A percentile compares a stretch with the other conserved stretches of the same genome.
Conservation (phyloP, 306 rosid genomes). For the Lathyrus aphaca region DNA sequence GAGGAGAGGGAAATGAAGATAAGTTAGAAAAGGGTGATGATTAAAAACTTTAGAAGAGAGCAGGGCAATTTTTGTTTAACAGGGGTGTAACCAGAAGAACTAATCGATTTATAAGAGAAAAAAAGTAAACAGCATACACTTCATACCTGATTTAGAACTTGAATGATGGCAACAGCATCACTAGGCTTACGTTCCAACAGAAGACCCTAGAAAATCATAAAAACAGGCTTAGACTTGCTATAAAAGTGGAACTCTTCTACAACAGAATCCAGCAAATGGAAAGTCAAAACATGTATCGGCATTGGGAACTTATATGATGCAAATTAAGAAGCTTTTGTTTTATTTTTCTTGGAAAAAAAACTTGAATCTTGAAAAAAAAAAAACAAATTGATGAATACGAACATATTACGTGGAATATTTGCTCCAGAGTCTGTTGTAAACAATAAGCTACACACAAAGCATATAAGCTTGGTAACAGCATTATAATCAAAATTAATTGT, state of each 20-base stretch:
- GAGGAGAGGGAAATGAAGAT: too few species aligned
- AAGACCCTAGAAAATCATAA: constrained; percentile 58
- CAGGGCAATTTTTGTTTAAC: too few species aligned
- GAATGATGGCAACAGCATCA: constrained; percentile 72
- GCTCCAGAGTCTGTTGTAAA: constrained; percentile 11
- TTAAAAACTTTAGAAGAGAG: too few species aligned
- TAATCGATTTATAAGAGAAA: not conserved
- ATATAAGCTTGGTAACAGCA: constrained; percentile 10
- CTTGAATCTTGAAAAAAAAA: constrained; percentile 2
- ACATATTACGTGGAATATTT: constrained; percentile 1
- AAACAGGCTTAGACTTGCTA: constrained; percentile 16
- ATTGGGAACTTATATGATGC: constrained; percentile 28
- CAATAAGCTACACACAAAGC: constrained; percentile 16
- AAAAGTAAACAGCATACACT: constrained; percentile 45
- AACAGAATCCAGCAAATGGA: constrained; percentile 23
- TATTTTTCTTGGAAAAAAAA: not conserved
- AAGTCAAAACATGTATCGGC: not conserved
- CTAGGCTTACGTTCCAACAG: constrained; percentile 72
- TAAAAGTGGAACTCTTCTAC: constrained; percentile 6
- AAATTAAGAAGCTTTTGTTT: constrained; percentile 4
- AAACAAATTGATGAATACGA: not conserved
- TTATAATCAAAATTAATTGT: constrained; percentile 15
- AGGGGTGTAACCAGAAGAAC: too few species aligned
- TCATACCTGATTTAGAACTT: constrained; percentile 75
- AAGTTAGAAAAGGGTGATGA: too few species aligned